Base-by-base conservation (phyloP, 2,329 filamentous ascomycete genomes). In the Bipolaris oryzae region DNA sequence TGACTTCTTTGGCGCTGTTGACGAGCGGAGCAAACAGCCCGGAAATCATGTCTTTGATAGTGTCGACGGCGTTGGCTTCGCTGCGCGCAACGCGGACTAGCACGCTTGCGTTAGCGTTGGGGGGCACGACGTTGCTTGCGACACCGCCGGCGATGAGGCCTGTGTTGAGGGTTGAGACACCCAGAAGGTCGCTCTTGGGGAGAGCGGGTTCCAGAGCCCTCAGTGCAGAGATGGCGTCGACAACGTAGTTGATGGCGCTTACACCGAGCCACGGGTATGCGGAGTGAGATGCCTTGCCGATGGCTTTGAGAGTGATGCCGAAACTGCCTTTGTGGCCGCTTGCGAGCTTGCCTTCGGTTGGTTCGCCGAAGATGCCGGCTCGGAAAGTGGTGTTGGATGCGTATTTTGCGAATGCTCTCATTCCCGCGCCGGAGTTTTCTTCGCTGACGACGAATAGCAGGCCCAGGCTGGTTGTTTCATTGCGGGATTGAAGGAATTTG, bases 261-360 rank as follows among this genome's bases (percentile, higher is more conserved):
- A 88, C 85, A 3, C 92, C 93, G 7, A 96, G 82, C 86, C 89
- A 92, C 0, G 94, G 94, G 73, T 98, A 97, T 2, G 92, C 94
- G 13, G 88, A 92, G 77, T 98, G 94, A 0, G 90, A 91, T 0
- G 87, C 89, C 60, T 87, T 87, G 18, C 94, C 94, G 31, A 82
- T 82, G 0, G 89, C 89, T 13, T 79, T 78, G 57, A 97, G 70
- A 1, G 81, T 78, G 69, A 92, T 87, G 38, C 83, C 82, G 2
- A 92, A 74, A 50, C 86, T 88, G 28, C 94, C 94, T 79, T 98
- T 97, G 82, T 97, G 94, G 3, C 94, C 94, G 46, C 89, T 87
- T 0, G 91, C 92, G 25, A 97, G 87, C 74, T 89, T 91, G 64
- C 89, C 85, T 70, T 96, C 91, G 0, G 94, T 98, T 0, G 94